Evolutionary conservation across 768 basidiomycete species (phyloP).

Genomic region (Pleurotus eryngii): DNA sequence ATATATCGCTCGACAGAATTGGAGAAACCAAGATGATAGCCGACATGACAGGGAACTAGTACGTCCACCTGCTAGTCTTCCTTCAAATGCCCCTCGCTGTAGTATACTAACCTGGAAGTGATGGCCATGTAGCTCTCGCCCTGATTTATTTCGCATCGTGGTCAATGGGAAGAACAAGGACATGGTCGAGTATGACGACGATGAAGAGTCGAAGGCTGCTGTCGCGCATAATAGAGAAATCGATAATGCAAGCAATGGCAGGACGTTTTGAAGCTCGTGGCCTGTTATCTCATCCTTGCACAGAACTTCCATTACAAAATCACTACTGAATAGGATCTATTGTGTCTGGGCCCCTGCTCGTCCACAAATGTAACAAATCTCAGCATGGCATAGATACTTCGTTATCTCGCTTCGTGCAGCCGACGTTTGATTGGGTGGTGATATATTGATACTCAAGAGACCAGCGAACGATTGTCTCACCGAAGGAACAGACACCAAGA

Average conservation of each 20-base stretch:
- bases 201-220: background rate
- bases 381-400: no score
- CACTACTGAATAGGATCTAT: no score
- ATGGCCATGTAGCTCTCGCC: background rate
- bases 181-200: background rate
- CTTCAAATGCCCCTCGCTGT: background rate
- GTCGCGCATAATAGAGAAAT: background rate
- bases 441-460: no score
- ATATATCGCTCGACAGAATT: conserved; percentile 25
- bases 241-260: background rate
- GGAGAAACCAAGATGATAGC: conserved; percentile 24
- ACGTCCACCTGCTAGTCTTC: background rate
- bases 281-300: no score
- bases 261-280: background rate
- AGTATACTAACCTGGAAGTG: background rate
- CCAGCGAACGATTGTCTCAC: no score
- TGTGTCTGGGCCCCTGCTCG: no score
- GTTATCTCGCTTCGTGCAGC: no score
- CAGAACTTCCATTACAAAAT: no score
- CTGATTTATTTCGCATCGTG: background rate
- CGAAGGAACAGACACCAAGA: no score
- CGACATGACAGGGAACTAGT: conserved; percentile 26
- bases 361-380: no score
- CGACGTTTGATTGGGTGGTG: no score
- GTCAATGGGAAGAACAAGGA: background rate